Conservation (phyloP, 2,329 filamentous ascomycete genomes). For the Pyrenophora graminea region DNA sequence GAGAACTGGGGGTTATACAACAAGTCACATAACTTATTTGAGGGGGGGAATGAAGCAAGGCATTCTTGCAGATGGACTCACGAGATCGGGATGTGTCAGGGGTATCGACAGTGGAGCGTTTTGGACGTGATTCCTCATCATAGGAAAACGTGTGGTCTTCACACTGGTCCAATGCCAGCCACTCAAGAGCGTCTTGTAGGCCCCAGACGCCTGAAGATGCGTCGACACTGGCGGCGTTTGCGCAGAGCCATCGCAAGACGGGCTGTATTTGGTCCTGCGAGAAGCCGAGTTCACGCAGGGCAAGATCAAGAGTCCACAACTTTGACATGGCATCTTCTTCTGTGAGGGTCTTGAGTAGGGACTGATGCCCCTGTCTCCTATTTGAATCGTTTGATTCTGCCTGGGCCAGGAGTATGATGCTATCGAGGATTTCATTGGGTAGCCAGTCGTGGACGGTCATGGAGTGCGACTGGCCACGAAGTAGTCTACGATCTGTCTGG, state of each 20-base stretch:
- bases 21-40: too few species aligned
- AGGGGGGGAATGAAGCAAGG: not conserved
- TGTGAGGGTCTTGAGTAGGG: conserved; percentile 52
- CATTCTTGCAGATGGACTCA: conserved; percentile 16
- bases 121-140: conserved; percentile 55
- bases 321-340: conserved; percentile 80
- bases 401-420: conserved; percentile 73
- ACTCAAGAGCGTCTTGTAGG: conserved; percentile 84
- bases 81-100: conserved; percentile 33
- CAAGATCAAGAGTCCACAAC: conserved; percentile 82
- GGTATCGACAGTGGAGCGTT: conserved; percentile 21
- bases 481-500: conserved; percentile 81
- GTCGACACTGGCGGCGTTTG: conserved; percentile 50
- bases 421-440: conserved; percentile 74
- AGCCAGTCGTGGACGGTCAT: conserved; percentile 79
- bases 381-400: conserved; percentile 61
- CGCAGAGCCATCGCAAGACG: conserved; percentile 42
- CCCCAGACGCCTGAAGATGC: conserved; percentile 73
- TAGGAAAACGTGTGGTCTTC: conserved; percentile 74
- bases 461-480: conserved; percentile 76
- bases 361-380: conserved; percentile 50
- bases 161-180: conserved; percentile 79
- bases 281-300: conserved; percentile 71
- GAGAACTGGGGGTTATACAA: not conserved
- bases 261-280: conserved; percentile 46